Conservation (phyloP, 495 filamentous ascomycete species). For the Tirmania nivea region DNA sequence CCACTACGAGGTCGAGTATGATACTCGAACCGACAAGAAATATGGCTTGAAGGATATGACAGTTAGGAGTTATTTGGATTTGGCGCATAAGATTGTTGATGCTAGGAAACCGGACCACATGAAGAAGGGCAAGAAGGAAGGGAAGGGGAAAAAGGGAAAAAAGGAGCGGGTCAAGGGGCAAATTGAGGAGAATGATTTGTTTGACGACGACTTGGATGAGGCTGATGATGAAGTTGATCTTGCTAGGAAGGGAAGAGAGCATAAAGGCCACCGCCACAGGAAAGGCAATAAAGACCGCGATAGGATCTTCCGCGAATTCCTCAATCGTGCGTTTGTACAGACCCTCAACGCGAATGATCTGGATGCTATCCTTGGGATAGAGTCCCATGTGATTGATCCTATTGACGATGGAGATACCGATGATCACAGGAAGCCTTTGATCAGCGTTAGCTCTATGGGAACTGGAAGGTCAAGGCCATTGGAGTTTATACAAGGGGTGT, state of each 20-base stretch:
- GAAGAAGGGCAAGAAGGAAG: conserved; percentile 18
- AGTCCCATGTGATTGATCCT: not conserved
- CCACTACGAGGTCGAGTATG: conserved; percentile 66
- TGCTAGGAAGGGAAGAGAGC: not conserved
- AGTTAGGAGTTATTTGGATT: conserved; percentile 52
- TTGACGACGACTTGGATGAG: not conserved
- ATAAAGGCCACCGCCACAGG: not conserved
- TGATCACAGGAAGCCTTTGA: not conserved
- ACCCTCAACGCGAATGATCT: not conserved
- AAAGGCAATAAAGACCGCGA: not conserved
- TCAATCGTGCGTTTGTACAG: not conserved
- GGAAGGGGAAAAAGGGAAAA: conserved; percentile 4
- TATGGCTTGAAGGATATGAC: conserved; percentile 69
- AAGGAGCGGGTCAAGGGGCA: conserved; percentile 9
- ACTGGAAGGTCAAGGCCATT: not conserved
- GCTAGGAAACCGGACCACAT: conserved; percentile 23
- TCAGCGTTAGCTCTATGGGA: not conserved
- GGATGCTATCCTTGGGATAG: not conserved
- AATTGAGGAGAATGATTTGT: conserved; percentile 7
- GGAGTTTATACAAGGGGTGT: not conserved
- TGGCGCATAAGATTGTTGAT: conserved; percentile 52
- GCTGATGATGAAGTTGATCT: not conserved
- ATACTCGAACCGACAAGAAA: conserved; percentile 48
- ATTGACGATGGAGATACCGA: not conserved
- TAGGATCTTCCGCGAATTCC: not conserved